Percentiles rank a stretch among this genome's conserved stretches.
Evolutionary conservation across 1,284 basidiomycete genomes (phyloP).

Genomic region (Leccinum fallax): DNA sequence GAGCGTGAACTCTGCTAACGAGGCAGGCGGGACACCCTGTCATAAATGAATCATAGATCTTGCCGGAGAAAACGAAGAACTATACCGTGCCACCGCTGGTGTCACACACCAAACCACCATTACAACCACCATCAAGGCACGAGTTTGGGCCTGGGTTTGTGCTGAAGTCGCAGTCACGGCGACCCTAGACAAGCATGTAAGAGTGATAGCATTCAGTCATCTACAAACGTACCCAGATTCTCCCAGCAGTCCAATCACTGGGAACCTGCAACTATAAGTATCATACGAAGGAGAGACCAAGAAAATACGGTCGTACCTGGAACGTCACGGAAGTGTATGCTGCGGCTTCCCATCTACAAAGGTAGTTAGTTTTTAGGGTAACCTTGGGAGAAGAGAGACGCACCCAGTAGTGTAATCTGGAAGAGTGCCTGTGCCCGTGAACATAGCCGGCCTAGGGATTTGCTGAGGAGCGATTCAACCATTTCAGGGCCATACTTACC

Average conservation of each 20-base stretch:
- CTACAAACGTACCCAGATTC: conserved; percentile 31
- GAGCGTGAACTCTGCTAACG: conserved; percentile 62
- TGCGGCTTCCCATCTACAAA: conserved; percentile 27
- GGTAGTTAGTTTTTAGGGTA: conserved; percentile 1
- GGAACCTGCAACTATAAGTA: conserved; percentile 25
- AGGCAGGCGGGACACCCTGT: conserved; percentile 60
- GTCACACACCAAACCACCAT: conserved; percentile 58
- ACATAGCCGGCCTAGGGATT: conserved; percentile 34
- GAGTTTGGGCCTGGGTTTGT: conserved; percentile 50
- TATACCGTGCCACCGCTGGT: conserved; percentile 49
- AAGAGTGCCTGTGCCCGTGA: conserved; percentile 25
- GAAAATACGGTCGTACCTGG: conserved; percentile 14
- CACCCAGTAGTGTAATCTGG: conserved; percentile 32
- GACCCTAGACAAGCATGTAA: conserved; percentile 26
- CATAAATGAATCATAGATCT: conserved; percentile 1
- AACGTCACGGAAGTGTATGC: conserved; percentile 32
- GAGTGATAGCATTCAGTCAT: neutral
- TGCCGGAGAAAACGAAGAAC: neutral
- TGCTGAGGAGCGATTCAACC: conserved; percentile 1
- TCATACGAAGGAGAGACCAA: neutral
- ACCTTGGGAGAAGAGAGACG: neutral
- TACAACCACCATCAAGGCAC: conserved; percentile 57
- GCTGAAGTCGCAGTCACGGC: conserved; percentile 42
- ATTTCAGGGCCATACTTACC: conserved; percentile 24
- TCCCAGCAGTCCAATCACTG: conserved; percentile 31